phyloP scores from a whole-genome alignment of 768 basidiomycete species.

The Amanita thiersii region DNA sequence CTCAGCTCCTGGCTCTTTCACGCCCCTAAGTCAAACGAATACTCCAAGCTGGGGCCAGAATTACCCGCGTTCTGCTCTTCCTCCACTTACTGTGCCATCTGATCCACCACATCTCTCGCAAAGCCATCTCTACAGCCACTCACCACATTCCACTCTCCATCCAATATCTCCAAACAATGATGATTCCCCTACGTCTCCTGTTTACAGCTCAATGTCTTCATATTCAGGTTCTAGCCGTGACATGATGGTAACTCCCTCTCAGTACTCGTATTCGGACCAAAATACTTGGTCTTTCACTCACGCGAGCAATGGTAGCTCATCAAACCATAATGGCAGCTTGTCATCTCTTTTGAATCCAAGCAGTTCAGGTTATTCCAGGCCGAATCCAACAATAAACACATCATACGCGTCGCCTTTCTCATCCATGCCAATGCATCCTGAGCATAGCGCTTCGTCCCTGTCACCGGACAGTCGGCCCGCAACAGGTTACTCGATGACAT shows the following conservation, averaged over 20 bases:
- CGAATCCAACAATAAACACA: slow-evolving; percentile 64
- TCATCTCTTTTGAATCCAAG: slow-evolving; percentile 76
- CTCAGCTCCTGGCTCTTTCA: slow-evolving; percentile 76
- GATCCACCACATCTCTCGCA: slow-evolving; percentile 59
- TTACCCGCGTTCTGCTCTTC: slow-evolving; percentile 59
- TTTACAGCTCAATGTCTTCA: slow-evolving; percentile 33
- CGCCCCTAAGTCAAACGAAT: slow-evolving; percentile 55
- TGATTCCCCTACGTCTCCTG: slow-evolving; percentile 48
- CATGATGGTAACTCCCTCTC: slow-evolving; percentile 38
- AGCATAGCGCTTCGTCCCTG: slow-evolving; percentile 63
- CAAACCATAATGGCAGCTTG: slow-evolving; percentile 63
- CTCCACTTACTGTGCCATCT: slow-evolving; percentile 77
- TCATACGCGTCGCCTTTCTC: slow-evolving; percentile 68
- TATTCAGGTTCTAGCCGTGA: slow-evolving; percentile 35
- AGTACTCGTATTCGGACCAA: slow-evolving; percentile 59
- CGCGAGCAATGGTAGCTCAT: slow-evolving; percentile 39
- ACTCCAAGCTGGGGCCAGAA: slow-evolving; percentile 51
- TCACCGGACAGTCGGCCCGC: slow-evolving; percentile 84
- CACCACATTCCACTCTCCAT: slow-evolving; percentile 49
- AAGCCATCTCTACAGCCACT: slow-evolving; percentile 50
- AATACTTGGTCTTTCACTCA: slow-evolving; percentile 43
- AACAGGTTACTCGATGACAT: slow-evolving; percentile 81
- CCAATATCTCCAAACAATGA: slow-evolving; percentile 58
- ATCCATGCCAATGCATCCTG: slow-evolving; percentile 57
- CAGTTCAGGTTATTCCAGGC: slow-evolving; percentile 46